Conservation (phyloP, 169 alveolate species). For the Babesia sp. region DNA sequence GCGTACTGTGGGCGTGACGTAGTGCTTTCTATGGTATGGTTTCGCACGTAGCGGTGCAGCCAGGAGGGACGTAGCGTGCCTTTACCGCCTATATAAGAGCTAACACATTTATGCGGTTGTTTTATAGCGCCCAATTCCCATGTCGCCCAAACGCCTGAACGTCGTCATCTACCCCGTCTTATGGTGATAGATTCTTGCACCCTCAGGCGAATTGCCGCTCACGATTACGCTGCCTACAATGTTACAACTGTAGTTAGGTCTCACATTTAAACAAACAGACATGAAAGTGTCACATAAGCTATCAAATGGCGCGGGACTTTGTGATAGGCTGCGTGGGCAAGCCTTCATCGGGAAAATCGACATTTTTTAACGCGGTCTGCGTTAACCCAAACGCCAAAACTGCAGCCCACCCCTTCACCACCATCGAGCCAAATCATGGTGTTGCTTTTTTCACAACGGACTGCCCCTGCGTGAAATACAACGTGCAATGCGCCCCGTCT, state of each 20-base stretch:
- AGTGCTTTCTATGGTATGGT: no score
- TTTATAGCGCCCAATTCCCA: no score
- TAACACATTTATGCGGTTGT: no score
- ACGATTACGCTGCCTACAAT: neutral
- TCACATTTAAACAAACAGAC: neutral
- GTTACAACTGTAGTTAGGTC: neutral
- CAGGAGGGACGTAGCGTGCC: no score
- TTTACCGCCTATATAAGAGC: no score
- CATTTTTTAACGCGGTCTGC: conserved; percentile 91
- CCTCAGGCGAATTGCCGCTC: no score
- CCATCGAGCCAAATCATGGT: conserved; percentile 74
- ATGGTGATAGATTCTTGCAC: no score
- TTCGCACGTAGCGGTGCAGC: no score
- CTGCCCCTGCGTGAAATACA: conserved; percentile 80
- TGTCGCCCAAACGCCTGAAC: no score
- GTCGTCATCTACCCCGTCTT: no score
- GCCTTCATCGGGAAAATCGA: conserved; percentile 94
- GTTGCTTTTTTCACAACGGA: conserved; percentile 88
- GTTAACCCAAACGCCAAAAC: conserved; percentile 92
- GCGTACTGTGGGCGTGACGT: no score
- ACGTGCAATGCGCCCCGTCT: conserved; percentile 64
- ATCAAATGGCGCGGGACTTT: conserved; percentile 63
- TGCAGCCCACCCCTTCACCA: conserved; percentile 93
- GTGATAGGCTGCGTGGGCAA: conserved; percentile 97
- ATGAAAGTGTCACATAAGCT: neutral